Evolutionary conservation across 2,329 filamentous ascomycete species (phyloP).

Genomic region (Stromatinia cepivora): DNA sequence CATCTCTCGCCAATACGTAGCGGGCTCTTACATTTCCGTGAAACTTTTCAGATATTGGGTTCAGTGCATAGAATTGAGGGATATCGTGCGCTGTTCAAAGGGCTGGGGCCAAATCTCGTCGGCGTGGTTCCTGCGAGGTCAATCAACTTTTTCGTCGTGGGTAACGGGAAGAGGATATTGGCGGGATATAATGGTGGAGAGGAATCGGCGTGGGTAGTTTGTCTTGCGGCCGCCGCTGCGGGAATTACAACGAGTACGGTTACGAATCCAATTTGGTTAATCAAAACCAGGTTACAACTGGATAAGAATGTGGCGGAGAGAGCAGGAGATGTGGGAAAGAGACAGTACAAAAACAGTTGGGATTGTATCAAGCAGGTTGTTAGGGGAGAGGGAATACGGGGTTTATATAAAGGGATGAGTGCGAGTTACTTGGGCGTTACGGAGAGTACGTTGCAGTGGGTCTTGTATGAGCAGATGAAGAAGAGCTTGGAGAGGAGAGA

Average conservation of each 20-base stretch:
- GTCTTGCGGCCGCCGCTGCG: constrained; percentile 72
- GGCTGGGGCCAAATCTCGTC: constrained; percentile 83
- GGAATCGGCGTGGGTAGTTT: constrained; percentile 74
- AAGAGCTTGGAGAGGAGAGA: constrained; percentile 65
- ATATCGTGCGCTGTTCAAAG: constrained; percentile 86
- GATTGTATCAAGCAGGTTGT: constrained; percentile 86
- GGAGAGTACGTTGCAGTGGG: constrained; percentile 90
- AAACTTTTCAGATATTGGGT: constrained; percentile 82
- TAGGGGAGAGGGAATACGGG: constrained; percentile 74
- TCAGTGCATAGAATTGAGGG: constrained; percentile 81
- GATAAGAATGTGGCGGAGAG: constrained; percentile 76
- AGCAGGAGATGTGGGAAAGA: constrained; percentile 52
- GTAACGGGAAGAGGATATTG: constrained; percentile 84
- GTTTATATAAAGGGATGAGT: constrained; percentile 86
- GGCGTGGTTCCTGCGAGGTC: constrained; percentile 86
- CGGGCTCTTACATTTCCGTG: constrained; percentile 72
- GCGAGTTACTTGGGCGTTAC: constrained; percentile 89
- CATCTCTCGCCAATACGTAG: constrained; percentile 65
- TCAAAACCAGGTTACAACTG: constrained; percentile 90
- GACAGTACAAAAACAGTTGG: constrained; percentile 82
- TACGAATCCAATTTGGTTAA: constrained; percentile 94
- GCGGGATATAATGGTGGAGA: constrained; percentile 72
- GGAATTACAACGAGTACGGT: constrained; percentile 85
- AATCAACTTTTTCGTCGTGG: constrained; percentile 94
- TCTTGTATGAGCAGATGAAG: constrained; percentile 93